phyloP scores from a whole-genome alignment of 495 filamentous ascomycete species.

The Hypomontagnella monticulosa region DNA sequence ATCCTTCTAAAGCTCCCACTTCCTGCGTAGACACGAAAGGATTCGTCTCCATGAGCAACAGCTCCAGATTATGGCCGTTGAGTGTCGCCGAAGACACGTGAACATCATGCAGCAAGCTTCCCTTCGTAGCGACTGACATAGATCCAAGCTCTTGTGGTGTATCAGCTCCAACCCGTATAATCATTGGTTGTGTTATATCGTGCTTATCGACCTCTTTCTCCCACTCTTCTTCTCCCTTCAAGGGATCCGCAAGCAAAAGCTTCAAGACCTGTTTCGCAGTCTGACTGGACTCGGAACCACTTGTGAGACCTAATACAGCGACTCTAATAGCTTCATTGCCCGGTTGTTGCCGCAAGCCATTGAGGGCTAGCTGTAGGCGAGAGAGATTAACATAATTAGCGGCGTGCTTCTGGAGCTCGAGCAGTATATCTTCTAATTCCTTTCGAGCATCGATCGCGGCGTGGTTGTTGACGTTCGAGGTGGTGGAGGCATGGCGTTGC shows the following conservation, averaged over 20 bases:
- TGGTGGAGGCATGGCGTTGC: conserved; percentile 29
- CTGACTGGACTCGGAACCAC: conserved; percentile 46
- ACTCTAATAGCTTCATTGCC: conserved; percentile 74
- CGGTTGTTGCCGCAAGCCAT: conserved; percentile 73
- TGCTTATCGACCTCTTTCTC: conserved; percentile 70
- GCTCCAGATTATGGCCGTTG: conserved; percentile 75
- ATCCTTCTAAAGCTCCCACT: conserved; percentile 39
- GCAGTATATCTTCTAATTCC: conserved; percentile 70
- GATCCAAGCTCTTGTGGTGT: conserved; percentile 25
- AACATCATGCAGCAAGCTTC: conserved; percentile 53
- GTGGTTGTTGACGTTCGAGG: conserved; percentile 8
- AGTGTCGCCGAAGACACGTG: conserved; percentile 74
- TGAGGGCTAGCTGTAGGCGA: conserved; percentile 80
- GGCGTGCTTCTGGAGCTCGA: conserved; percentile 68
- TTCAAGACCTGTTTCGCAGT: conserved; percentile 69
- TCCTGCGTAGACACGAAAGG: conserved; percentile 57
- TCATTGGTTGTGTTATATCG: conserved; percentile 52
- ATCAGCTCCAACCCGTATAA: conserved; percentile 54
- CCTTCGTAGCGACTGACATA: conserved; percentile 39
- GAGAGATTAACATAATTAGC: conserved; percentile 75
- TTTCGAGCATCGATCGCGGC: conserved; percentile 44
- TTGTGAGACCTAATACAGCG: conserved; percentile 61
- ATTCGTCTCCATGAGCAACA: conserved; percentile 70
- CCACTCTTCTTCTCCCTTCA: conserved; percentile 71
- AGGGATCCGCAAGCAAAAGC: conserved; percentile 79